Conservation (phyloP, 257 asterid species). For the Solanum clarkiae region DNA sequence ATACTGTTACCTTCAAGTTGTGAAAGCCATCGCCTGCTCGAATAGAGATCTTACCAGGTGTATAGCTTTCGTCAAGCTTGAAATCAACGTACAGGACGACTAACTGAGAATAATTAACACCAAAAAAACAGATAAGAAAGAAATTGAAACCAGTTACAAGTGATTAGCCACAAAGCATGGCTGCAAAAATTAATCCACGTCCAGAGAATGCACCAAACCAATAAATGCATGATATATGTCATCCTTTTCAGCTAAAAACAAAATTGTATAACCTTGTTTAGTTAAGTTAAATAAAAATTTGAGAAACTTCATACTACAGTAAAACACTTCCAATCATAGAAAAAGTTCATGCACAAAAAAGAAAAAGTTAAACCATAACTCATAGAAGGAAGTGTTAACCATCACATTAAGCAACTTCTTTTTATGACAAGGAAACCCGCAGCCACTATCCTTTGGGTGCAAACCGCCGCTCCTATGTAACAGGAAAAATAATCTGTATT, state of each 20-base stretch:
- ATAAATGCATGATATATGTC: neutral
- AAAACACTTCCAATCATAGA: neutral
- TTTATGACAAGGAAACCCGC: too few species aligned
- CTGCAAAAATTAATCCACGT: neutral
- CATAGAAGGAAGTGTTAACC: neutral
- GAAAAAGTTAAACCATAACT: neutral
- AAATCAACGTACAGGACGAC: slow-evolving; percentile 78
- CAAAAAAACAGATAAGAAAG: neutral
- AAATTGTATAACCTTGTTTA: neutral
- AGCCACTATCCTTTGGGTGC: too few species aligned
- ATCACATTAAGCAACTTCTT: neutral
- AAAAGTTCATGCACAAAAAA: neutral
- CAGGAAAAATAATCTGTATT: too few species aligned
- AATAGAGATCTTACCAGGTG: slow-evolving; percentile 83
- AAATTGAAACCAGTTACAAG: neutral
- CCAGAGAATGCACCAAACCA: neutral
- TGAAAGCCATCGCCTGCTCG: slow-evolving; percentile 97
- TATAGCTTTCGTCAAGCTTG: slow-evolving; percentile 96
- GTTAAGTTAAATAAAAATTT: neutral
- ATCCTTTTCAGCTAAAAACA: neutral
- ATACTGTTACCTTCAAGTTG: slow-evolving; percentile 62
- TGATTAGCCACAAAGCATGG: neutral
- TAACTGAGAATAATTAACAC: slow-evolving; percentile 9
- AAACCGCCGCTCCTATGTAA: too few species aligned
- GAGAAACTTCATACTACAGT: neutral